Evolutionary conservation across 179 eudicot species (phyloP).

Genomic region (Beta lomatogona): DNA sequence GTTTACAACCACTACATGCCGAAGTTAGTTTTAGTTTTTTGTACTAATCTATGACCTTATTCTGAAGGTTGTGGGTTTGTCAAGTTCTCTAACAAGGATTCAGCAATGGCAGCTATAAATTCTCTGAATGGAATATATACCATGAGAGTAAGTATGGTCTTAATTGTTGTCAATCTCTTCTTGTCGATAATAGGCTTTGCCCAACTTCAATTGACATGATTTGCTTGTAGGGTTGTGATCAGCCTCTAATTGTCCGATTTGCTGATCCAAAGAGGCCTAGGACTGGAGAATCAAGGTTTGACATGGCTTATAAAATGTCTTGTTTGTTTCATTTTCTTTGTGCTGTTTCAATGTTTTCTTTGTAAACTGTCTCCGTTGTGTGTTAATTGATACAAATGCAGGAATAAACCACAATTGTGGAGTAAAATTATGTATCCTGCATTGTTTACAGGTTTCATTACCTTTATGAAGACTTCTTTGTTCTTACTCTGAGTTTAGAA

Average conservation of each 20-base stretch:
- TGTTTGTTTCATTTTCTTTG: neutral
- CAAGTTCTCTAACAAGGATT: conserved; percentile 67
- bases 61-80: conserved; percentile 77
- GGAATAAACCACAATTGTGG: neutral
- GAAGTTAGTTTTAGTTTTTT: neutral
- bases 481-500: neutral
- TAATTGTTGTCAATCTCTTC: neutral
- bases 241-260: conserved; percentile 87
- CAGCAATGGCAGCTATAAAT: conserved; percentile 87
- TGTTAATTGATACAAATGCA: neutral
- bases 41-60: conserved; percentile 9
- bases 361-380: neutral
- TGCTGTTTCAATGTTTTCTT: neutral
- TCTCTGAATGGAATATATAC: conserved; percentile 65
- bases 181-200: neutral
- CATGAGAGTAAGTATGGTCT: conserved; percentile 62
- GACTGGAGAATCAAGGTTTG: conserved; percentile 87
- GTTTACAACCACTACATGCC: neutral
- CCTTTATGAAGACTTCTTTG: neutral
- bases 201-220: conserved; percentile 2
- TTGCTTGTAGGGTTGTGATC: conserved; percentile 81
- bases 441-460: neutral
- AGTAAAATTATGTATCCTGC: neutral
- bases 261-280: conserved; percentile 97
- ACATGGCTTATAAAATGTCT: neutral